Base-by-base conservation (phyloP, 2,329 filamentous ascomycete species). In the Ophiocordyceps sinensis region DNA sequence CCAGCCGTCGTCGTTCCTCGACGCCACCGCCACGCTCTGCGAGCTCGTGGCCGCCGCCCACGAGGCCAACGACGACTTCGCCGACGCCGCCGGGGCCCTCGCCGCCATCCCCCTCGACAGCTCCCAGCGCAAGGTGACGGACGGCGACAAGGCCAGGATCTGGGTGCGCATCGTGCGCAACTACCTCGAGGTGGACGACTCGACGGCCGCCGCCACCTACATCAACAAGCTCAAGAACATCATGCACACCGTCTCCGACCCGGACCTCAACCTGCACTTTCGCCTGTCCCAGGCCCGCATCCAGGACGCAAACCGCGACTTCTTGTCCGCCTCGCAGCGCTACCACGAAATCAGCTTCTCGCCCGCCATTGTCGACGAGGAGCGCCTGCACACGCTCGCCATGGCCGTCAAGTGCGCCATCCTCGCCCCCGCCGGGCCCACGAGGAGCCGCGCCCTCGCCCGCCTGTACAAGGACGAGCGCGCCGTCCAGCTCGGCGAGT, bases 171-270 rank as follows among this genome's bases (percentile, higher is more conserved):
- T 98, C 56, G 87, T 93, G 56, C 78, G 91, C 46, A 83, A 93
- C 67, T 93, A 91, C 58, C 75, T 98, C 46, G 89, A 98, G 65
- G 85, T 88, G 38, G 89, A 94, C 58, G 88, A 96, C 63, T 82
- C 85, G 9, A 86, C 82, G 1, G 73, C 75, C 30, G 91, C 91
- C 35, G 86, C 93, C 58, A 76, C 74, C 34, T 94, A 88, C 58
- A 73, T 98, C 53, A 95, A 95, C 70, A 88, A 89, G 61, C 82
- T 94, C 61, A 96, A 95, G 65, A 89, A 91, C 56, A 72, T 95
- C 49, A 86, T 94, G 58, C 78, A 85, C 65, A 79, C 75, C 47
- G 78, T 94, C 28, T 65, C 73, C 28, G 79, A 94, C 58, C 74
- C 79, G 32, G 75, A 82, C 45, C 70, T 89, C 37, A 78, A 78